Evolutionary conservation across 495 filamentous ascomycete species (phyloP).

Genomic region (Trichoderma gamsii): DNA sequence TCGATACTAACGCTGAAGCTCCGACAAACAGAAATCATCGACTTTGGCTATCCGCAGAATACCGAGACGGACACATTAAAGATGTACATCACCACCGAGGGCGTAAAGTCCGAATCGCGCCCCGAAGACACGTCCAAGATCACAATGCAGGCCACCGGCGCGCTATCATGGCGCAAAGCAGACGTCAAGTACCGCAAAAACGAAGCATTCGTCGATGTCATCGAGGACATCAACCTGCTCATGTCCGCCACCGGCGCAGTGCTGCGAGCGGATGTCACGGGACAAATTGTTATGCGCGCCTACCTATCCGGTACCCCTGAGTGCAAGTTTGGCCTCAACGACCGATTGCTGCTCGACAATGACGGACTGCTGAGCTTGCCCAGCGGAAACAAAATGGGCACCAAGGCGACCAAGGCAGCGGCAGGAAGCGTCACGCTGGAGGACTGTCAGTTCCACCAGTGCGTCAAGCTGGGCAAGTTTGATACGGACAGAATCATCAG

Average conservation of each 20-base stretch:
- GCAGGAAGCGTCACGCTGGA: conserved; percentile 94
- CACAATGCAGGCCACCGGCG: conserved; percentile 98
- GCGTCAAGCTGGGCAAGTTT: conserved; percentile 95
- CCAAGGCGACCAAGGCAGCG: conserved; percentile 88
- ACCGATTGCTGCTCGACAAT: conserved; percentile 84
- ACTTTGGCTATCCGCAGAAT: conserved; percentile 99
- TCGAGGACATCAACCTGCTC: conserved; percentile 97
- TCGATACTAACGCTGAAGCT: background rate
- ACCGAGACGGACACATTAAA: conserved; percentile 98
- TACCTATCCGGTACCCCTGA: conserved; percentile 96
- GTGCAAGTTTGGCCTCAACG: conserved; percentile 99
- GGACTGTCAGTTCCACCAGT: conserved; percentile 99
- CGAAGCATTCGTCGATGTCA: conserved; percentile 98
- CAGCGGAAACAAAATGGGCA: conserved; percentile 62
- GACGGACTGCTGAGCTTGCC: conserved; percentile 59
- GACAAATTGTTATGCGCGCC: conserved; percentile 97
- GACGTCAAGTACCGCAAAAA: conserved; percentile 99
- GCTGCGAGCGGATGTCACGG: conserved; percentile 92
- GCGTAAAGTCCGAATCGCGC: conserved; percentile 90
- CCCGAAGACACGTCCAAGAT: conserved; percentile 93
- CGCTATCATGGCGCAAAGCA: conserved; percentile 90
- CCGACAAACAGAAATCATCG: conserved; percentile 72
- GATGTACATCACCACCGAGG: conserved; percentile 99
- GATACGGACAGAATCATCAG: conserved; percentile 96
- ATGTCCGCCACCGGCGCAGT: conserved; percentile 96